Percentiles rank a stretch among this genome's conserved stretches.
Conservation (phyloP, 768 basidiomycete species). For the Phanerochaete carnosa region DNA sequence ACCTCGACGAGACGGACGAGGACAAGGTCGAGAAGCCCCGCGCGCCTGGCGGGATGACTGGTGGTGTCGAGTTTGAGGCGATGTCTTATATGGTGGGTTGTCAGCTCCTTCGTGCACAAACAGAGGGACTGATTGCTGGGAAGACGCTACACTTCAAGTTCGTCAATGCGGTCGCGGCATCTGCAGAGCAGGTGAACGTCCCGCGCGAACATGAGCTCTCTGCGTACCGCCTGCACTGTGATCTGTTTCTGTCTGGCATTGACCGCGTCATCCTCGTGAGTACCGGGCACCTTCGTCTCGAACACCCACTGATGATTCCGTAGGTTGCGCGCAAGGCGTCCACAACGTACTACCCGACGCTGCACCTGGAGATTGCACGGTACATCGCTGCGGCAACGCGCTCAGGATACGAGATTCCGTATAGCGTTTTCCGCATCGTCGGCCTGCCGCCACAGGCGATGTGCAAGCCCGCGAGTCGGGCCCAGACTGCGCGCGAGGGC, state of each 20-base stretch:
- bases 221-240: slow-evolving; percentile 78
- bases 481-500: neutral
- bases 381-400: slow-evolving; percentile 69
- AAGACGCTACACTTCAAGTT: slow-evolving; percentile 89
- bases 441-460: slow-evolving; percentile 71
- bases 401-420: slow-evolving; percentile 77
- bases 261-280: slow-evolving; percentile 87
- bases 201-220: slow-evolving; percentile 70
- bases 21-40: slow-evolving; percentile 82
- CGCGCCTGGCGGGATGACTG: slow-evolving; percentile 97
- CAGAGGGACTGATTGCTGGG: neutral
- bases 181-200: slow-evolving; percentile 61
- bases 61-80: slow-evolving; percentile 97
- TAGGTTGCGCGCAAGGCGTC: slow-evolving; percentile 96
- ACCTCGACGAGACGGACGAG: slow-evolving; percentile 79
- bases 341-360: slow-evolving; percentile 86
- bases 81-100: slow-evolving; percentile 86
- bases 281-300: neutral
- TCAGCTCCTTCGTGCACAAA: neutral
- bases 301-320: neutral
- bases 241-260: slow-evolving; percentile 88
- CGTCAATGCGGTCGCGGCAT: slow-evolving; percentile 73
- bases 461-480: slow-evolving; percentile 36
- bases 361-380: slow-evolving; percentile 91
- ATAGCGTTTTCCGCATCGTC: slow-evolving; percentile 73